Conservation (phyloP, 1,284 basidiomycete species). For the Coniferiporia weirii region DNA sequence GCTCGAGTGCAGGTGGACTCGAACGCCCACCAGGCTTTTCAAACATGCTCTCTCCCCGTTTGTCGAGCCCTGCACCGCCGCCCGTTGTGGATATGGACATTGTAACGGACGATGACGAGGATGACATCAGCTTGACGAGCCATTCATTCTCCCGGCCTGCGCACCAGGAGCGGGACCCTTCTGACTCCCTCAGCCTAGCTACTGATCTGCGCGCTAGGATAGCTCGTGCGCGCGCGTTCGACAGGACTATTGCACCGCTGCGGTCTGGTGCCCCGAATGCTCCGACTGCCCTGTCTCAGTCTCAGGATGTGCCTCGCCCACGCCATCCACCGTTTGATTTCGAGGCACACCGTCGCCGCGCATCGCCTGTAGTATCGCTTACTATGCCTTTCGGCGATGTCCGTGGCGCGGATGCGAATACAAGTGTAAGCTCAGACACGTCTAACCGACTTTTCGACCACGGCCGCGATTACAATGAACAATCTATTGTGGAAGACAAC, state of each 20-base stretch:
- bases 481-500: background rate
- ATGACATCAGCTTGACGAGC: background rate
- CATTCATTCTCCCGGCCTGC: background rate
- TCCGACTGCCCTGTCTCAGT: background rate
- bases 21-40: conserved; percentile 12
- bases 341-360: background rate
- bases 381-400: background rate
- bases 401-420: background rate
- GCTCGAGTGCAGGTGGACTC: background rate
- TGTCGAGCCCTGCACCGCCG: conserved; percentile 15
- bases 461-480: background rate
- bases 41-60: conserved; percentile 10
- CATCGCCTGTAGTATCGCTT: background rate
- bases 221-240: conserved; percentile 14
- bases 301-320: background rate
- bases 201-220: conserved; percentile 1
- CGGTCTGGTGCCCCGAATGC: conserved; percentile 7
- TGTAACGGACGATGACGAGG: background rate
- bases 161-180: background rate
- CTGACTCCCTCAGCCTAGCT: conserved; percentile 2
- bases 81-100: background rate
- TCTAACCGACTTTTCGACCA: background rate
- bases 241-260: conserved; percentile 13
- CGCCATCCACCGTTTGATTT: conserved; percentile 12
- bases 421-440: background rate